Conservation (phyloP, 257 asterid species). For the Eucommia ulmoides region DNA sequence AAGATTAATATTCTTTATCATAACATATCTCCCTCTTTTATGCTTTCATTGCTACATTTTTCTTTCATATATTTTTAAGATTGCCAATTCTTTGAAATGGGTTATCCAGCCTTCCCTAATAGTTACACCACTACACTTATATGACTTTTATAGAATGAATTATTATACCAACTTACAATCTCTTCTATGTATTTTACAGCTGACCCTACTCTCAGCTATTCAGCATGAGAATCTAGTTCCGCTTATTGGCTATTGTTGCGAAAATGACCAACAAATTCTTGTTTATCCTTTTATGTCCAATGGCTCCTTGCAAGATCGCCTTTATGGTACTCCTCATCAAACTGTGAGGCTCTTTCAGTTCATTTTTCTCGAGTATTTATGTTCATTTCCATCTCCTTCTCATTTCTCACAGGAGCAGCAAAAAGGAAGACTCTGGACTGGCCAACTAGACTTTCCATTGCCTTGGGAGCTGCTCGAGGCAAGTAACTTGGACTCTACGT, state of each 20-base stretch:
- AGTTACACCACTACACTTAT: too few species aligned
- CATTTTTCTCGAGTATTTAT: conserved; percentile 6
- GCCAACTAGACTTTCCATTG: conserved; percentile 82
- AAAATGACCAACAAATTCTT: conserved; percentile 81
- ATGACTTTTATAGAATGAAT: not conserved
- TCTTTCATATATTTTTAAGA: not conserved
- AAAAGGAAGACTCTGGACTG: conserved; percentile 74
- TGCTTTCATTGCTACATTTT: too few species aligned
- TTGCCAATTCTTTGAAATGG: not conserved
- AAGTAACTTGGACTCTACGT: conserved; percentile 20
- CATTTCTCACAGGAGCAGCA: conserved; percentile 37
- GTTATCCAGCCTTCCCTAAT: not conserved
- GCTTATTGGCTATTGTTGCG: conserved; percentile 79
- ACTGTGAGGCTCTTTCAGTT: conserved; percentile 4
- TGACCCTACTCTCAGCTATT: conserved; percentile 66
- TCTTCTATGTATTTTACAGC: conserved; percentile 31
- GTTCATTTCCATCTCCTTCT: conserved; percentile 9
- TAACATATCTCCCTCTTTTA: too few species aligned
- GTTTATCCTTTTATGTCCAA: conserved; percentile 93
- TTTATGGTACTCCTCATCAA: conserved; percentile 42
- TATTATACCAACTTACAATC: conserved; percentile 7
- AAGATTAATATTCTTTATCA: too few species aligned
- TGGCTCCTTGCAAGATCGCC: conserved; percentile 83
- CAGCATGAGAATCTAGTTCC: conserved; percentile 76
- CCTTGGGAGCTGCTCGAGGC: conserved; percentile 93